Percentiles rank a stretch among this genome's conserved stretches.
These are phyloP conservation scores for Penicillium sp. DNA, from an alignment of 2,329 filamentous ascomycete species.

Conservation along the genomic window DNA sequence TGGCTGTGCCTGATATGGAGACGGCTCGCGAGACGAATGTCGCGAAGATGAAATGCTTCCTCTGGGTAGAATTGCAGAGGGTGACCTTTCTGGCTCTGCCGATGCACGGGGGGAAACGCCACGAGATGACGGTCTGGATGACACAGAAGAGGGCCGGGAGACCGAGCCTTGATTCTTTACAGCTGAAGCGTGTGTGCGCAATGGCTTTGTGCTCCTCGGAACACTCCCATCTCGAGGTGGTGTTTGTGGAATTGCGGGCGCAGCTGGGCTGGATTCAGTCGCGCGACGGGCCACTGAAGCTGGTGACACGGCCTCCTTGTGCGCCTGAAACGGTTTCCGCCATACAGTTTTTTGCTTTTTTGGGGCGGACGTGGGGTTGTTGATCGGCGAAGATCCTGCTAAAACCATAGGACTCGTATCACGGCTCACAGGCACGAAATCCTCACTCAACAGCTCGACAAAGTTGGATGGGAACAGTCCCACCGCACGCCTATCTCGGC, in stretches of 20 bases:
- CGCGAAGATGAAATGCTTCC: slow-evolving; percentile 19
- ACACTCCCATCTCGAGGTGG: slow-evolving; percentile 38
- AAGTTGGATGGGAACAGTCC: slow-evolving; percentile 98
- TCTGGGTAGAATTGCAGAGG: slow-evolving; percentile 18
- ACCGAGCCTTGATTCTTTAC: slow-evolving; percentile 40
- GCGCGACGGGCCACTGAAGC: slow-evolving; percentile 33
- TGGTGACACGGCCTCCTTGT: slow-evolving; percentile 51
- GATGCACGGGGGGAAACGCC: slow-evolving; percentile 29
- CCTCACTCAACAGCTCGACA: slow-evolving; percentile 82
- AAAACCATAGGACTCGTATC: slow-evolving; percentile 54
- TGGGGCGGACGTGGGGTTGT: slow-evolving; percentile 51
- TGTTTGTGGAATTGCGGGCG: slow-evolving; percentile 37
- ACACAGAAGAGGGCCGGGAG: slow-evolving; percentile 36
- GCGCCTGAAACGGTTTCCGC: slow-evolving; percentile 66
- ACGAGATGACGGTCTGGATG: slow-evolving; percentile 30
- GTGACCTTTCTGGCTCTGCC: slow-evolving; percentile 20
- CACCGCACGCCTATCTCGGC: slow-evolving; percentile 84
- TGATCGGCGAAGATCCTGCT: slow-evolving; percentile 51
- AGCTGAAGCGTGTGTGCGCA: slow-evolving; percentile 40
- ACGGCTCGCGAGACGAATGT: slow-evolving; percentile 31
- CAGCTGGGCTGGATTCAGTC: slow-evolving; percentile 37
- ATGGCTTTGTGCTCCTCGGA: slow-evolving; percentile 32
- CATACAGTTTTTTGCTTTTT: slow-evolving; percentile 62
- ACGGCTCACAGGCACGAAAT: slow-evolving; percentile 70
- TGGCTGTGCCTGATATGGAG: slow-evolving; percentile 14